phyloP scores from a whole-genome alignment of 1,284 basidiomycete genomes.

The Ceratobasidium sp. region DNA sequence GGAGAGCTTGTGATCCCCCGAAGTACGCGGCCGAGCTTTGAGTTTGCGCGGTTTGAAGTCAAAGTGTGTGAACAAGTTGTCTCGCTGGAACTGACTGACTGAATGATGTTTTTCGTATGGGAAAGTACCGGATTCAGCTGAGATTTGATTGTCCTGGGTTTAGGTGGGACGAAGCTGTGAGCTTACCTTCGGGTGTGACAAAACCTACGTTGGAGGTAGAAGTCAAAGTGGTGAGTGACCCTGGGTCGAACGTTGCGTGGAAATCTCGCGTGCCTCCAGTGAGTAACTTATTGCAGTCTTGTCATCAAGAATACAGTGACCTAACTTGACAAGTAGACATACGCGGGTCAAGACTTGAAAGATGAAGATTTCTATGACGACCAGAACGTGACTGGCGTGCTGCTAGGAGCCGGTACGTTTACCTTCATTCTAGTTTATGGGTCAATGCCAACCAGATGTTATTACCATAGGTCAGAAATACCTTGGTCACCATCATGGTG shows the following conservation, averaged over 20 bases:
- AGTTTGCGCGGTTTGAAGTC: conserved; percentile 25
- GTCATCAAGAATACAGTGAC: neutral
- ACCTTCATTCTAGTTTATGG: neutral
- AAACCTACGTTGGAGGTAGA: conserved; percentile 12
- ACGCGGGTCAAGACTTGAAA: conserved; percentile 14
- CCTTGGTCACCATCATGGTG: conserved; percentile 19
- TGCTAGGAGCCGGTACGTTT: conserved; percentile 14
- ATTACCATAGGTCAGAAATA: conserved; percentile 10
- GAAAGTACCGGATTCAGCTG: conserved; percentile 16
- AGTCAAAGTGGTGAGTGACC: conserved; percentile 2
- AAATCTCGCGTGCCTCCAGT: conserved; percentile 17
- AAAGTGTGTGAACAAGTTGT: neutral
- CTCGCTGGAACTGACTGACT: neutral
- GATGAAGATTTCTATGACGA: conserved; percentile 32
- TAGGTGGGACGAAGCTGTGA: conserved; percentile 14
- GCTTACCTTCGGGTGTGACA: conserved; percentile 10
- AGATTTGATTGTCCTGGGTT: conserved; percentile 21
- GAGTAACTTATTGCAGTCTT: neutral
- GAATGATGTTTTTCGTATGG: neutral
- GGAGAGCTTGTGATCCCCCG: conserved; percentile 17
- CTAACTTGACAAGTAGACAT: neutral
- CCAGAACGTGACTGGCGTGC: conserved; percentile 15
- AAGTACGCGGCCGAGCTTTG: conserved; percentile 17
- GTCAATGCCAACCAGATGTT: neutral
- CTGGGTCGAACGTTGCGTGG: conserved; percentile 15